phyloP scores from a whole-genome alignment of 768 basidiomycete species.

The Tubosaeta sp. region DNA sequence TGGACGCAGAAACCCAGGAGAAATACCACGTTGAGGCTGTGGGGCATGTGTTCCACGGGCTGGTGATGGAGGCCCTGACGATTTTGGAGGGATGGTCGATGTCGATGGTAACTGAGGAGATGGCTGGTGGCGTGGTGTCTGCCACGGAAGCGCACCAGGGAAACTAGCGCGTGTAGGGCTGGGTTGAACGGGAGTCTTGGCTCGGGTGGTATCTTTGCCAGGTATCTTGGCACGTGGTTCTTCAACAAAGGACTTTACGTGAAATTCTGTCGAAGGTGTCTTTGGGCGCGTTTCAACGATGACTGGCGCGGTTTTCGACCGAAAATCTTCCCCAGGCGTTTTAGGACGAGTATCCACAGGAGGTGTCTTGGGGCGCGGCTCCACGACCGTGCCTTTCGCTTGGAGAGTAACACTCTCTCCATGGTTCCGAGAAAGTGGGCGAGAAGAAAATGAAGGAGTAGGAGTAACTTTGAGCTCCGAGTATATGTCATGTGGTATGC shows the following conservation, averaged over 20 bases:
- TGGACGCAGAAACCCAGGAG: constrained; percentile 56
- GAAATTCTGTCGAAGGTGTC: constrained; percentile 14
- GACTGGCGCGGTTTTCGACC: constrained; percentile 9
- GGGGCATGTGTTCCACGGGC: constrained; percentile 39
- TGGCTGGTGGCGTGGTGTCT: constrained; percentile 24
- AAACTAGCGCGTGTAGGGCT: constrained; percentile 15
- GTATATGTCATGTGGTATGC: constrained; percentile 35
- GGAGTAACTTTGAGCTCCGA: constrained; percentile 15
- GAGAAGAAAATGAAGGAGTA: constrained; percentile 14
- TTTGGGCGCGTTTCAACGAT: constrained; percentile 16
- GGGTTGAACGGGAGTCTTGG: constrained; percentile 17
- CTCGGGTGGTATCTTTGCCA: constrained; percentile 12
- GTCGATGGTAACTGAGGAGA: constrained; percentile 31
- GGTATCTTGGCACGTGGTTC: constrained; percentile 23
- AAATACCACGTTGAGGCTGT: constrained; percentile 40
- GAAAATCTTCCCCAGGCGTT: constrained; percentile 17
- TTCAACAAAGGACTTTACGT: constrained; percentile 9
- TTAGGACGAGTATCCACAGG: constrained; percentile 17
- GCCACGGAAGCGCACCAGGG: constrained; percentile 17
- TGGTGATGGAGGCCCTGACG: constrained; percentile 35
- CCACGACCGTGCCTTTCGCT: constrained; percentile 10
- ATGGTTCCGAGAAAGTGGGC: constrained; percentile 20
- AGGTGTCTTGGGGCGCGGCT: constrained; percentile 21
- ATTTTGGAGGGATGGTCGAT: constrained; percentile 23
- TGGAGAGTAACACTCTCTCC: constrained; percentile 8